Percentiles rank a stretch among this genome's conserved stretches.
phyloP scores from a whole-genome alignment of 805 yeast species.

The Deakozyma indianensis region DNA sequence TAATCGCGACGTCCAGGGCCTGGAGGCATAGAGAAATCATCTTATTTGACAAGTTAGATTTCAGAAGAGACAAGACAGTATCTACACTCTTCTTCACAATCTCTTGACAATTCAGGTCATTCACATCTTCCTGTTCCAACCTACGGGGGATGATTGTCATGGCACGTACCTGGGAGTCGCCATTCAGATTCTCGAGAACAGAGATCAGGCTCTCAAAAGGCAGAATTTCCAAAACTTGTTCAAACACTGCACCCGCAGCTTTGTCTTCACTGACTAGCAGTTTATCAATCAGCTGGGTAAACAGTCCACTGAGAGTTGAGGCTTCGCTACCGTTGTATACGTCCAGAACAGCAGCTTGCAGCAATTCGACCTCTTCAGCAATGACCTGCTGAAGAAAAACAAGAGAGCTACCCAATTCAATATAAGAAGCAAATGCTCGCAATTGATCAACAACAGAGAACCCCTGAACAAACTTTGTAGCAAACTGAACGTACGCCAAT shows the following conservation, averaged over 20 bases:
- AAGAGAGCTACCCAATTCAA: constrained; percentile 7
- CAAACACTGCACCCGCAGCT: constrained; percentile 30
- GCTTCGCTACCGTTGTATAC: constrained; percentile 1
- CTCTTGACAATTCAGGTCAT: constrained; percentile 11
- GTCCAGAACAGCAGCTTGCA: not conserved
- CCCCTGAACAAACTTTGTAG: constrained; percentile 50
- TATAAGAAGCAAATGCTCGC: constrained; percentile 14
- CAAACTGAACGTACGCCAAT: constrained; percentile 54
- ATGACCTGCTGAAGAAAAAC: not conserved
- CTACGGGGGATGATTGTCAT: not conserved
- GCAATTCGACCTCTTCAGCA: not conserved
- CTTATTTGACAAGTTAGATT: constrained; percentile 6
- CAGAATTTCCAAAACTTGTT: constrained; percentile 50
- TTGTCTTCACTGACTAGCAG: constrained; percentile 12
- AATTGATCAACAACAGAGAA: constrained; percentile 51
- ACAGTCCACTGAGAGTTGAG: constrained; percentile 4
- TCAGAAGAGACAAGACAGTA: not conserved
- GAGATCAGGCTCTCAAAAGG: constrained; percentile 63
- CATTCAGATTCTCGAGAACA: constrained; percentile 35
- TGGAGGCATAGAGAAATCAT: not conserved
- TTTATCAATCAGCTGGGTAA: constrained; percentile 13
- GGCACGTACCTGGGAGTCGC: constrained; percentile 5
- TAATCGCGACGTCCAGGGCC: not conserved
- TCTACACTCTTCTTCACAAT: not conserved
- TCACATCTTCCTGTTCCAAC: constrained; percentile 23